Evolutionary conservation across 176 grass and related monocot species (phyloP).

Genomic region (Thalia dealbata): DNA sequence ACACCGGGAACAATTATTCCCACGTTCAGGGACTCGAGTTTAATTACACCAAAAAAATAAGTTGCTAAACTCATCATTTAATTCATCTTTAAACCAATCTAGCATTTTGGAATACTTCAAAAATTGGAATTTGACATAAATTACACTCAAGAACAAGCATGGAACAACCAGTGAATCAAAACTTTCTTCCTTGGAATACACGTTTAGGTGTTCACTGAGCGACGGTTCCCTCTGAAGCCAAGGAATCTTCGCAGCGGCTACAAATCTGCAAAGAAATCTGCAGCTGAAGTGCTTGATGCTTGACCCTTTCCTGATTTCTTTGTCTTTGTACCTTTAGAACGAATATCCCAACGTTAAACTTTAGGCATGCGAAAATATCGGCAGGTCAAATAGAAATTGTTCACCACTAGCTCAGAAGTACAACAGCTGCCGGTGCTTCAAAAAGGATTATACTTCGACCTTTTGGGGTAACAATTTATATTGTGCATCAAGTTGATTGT

Average conservation of each 20-base stretch:
- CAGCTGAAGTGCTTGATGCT: slow-evolving; percentile 8
- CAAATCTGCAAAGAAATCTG: slow-evolving; percentile 58
- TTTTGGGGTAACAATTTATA: no score
- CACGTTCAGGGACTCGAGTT: no score
- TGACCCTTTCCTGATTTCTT: slow-evolving; percentile 28
- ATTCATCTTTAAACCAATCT: no score
- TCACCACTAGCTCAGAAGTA: neutral
- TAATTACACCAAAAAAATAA: no score
- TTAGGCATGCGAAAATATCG: neutral
- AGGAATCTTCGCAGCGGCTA: slow-evolving; percentile 3
- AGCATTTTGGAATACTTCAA: no score
- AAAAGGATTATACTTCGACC: neutral
- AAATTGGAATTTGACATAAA: neutral
- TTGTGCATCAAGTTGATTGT: no score
- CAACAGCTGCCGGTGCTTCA: neutral
- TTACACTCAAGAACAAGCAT: neutral
- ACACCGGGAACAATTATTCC: no score
- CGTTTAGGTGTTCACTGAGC: neutral
- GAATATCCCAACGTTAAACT: neutral
- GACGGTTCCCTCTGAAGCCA: neutral
- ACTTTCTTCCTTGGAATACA: neutral
- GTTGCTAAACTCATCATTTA: no score
- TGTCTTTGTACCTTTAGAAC: slow-evolving; percentile 24
- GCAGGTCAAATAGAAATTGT: neutral
- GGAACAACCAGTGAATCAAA: neutral